Conservation (phyloP, 192 early-diverging fungal species). For the Funneliformis geosporum region DNA sequence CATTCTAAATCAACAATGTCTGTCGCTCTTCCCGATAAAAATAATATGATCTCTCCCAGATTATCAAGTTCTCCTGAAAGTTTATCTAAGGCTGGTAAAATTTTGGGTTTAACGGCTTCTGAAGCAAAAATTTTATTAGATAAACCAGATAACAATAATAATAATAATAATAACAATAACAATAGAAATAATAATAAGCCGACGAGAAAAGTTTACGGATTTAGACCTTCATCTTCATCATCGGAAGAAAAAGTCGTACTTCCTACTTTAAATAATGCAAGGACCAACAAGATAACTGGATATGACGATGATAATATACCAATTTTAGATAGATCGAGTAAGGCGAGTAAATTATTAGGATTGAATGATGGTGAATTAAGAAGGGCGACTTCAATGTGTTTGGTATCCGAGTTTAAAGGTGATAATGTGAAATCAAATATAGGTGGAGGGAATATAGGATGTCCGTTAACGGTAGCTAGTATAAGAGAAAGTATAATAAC, state of each 20-base stretch:
- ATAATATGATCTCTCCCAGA: not conserved
- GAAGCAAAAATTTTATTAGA: constrained; percentile 28
- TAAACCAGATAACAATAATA: not conserved
- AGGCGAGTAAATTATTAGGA: constrained; percentile 17
- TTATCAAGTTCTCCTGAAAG: not conserved
- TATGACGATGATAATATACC: not conserved
- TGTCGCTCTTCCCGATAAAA: not conserved
- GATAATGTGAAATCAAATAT: no score
- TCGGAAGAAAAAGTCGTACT: not conserved
- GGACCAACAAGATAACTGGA: constrained; percentile 18
- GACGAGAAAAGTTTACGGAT: not conserved
- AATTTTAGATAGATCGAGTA: not conserved
- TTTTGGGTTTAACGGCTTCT: constrained; percentile 15
- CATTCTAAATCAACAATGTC: not conserved
- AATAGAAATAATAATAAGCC: not conserved
- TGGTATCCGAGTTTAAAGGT: not conserved
- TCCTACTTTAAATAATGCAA: not conserved
- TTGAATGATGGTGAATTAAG: not conserved
- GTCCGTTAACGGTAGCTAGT: constrained; percentile 18
- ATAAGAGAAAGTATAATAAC: constrained; percentile 7
- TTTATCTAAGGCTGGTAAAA: constrained; percentile 23
- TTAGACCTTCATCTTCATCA: not conserved
- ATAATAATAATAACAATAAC: no score
- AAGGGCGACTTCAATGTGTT: constrained; percentile 17
- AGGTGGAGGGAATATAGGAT: not conserved